Base-by-base conservation (phyloP, 1,139 yeast species). In the Protomyces inouyei region DNA sequence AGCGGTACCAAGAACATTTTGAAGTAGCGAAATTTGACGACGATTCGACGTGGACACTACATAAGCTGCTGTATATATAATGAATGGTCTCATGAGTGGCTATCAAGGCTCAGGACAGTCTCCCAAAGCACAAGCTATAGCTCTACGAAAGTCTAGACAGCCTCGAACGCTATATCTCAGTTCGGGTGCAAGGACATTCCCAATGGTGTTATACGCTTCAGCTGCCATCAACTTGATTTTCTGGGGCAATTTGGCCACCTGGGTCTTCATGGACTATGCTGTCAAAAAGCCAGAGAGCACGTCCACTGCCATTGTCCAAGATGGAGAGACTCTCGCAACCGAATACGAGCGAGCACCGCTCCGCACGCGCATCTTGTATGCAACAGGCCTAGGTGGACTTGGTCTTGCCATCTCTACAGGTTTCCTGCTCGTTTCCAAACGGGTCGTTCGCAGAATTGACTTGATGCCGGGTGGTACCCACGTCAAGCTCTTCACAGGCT, bases 191-290 rank as follows among this genome's bases (percentile, higher is more conserved):
- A 48, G 43, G 8, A 32, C 48, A 5, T 59, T 59, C n/a, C 63
- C 63, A 8, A 9, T 52, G 23, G 18, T 59, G 23, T 12, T 59
- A 12, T 59, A 59, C 43, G 56, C 63, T n/a, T 59, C 52, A 28
- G 56, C 63, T 36, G 18, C 45, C 28, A 55, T 59, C 43, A 59
- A 59, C 35, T 32, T 59, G 16, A 53, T 59, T 28, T 59, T 59
- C 28, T 59, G 63, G 63, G 63, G 63, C 16, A 59, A 59, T 25
- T 43, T 59, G 16, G 54, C 57, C 25, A 48, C 53, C 14, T 59
- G 63, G 63, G 57, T 52, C 9, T 59, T 36, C 28, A 25, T 35
- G 23, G 63, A 59, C 52, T 59, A 52, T 21, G 38, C 52, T 16
- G 57, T 59, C 53, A 57, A 57, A 40, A 46, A 59, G 48, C 25